Conservation (phyloP, 108 stramenopile genomes). For the Fistulifera pelliculosa region DNA sequence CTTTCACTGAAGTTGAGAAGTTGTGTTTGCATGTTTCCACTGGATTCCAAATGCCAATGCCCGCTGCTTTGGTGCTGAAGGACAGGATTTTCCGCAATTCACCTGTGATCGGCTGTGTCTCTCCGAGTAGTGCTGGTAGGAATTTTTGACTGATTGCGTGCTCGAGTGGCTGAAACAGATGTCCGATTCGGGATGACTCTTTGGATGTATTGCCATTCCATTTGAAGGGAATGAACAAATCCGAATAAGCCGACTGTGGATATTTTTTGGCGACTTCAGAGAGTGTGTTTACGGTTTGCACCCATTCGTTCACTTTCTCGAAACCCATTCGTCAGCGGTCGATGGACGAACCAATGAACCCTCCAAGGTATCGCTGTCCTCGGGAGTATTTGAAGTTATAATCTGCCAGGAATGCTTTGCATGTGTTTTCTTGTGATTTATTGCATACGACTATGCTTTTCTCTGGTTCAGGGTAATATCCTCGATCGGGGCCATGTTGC, state of each 20-base stretch:
- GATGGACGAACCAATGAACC: slow-evolving; percentile 8
- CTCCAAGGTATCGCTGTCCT: slow-evolving; percentile 9
- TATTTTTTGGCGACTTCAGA: slow-evolving; percentile 8
- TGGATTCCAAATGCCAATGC: neutral
- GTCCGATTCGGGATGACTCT: neutral
- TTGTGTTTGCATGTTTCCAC: neutral
- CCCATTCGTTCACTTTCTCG: slow-evolving; percentile 11
- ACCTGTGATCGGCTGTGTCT: too few species aligned
- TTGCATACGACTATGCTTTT: neutral
- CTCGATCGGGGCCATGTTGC: neutral
- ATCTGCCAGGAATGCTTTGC: neutral
- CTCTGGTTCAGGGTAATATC: slow-evolving; percentile 14
- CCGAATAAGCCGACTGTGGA: slow-evolving; percentile 16
- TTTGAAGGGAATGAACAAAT: slow-evolving; percentile 13
- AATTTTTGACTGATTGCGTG: too few species aligned
- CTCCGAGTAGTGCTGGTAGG: too few species aligned
- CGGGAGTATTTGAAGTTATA: slow-evolving; percentile 2
- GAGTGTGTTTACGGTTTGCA: slow-evolving; percentile 2
- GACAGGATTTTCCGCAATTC: too few species aligned
- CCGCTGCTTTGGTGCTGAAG: neutral
- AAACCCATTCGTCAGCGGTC: slow-evolving; percentile 3
- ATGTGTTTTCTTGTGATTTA: neutral
- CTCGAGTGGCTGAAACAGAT: too few species aligned
- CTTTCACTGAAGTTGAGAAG: too few species aligned
- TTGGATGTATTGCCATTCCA: slow-evolving; percentile 13